Conservation (phyloP, 176 grass and related monocot genomes). For the Melocanna baccifera region DNA sequence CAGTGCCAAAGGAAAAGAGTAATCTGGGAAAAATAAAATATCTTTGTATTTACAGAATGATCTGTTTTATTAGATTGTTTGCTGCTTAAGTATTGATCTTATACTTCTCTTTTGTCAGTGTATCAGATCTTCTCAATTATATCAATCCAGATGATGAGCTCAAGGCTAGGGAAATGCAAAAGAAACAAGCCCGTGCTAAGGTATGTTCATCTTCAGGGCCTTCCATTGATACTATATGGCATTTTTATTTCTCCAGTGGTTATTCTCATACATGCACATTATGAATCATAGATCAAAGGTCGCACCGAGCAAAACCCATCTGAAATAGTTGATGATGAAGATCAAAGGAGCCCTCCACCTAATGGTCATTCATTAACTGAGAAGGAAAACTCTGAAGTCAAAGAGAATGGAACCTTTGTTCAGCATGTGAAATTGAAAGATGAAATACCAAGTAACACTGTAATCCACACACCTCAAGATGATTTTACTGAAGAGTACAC, state of each 20-base stretch:
- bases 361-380: constrained; percentile 41
- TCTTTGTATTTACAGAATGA: constrained; percentile 5
- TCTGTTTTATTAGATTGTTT: constrained; percentile 6
- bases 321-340: constrained; percentile 66
- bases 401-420: constrained; percentile 55
- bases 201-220: constrained; percentile 37
- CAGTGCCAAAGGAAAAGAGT: neutral
- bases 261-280: constrained; percentile 31
- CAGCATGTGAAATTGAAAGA: constrained; percentile 58
- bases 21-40: neutral
- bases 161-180: constrained; percentile 91
- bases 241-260: constrained; percentile 30
- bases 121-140: constrained; percentile 98
- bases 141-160: constrained; percentile 95
- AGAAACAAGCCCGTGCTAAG: constrained; percentile 95
- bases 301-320: constrained; percentile 59
- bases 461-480: constrained; percentile 46
- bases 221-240: neutral
- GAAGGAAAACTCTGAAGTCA: constrained; percentile 56
- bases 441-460: constrained; percentile 44
- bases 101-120: constrained; percentile 50
- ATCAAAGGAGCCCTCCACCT: constrained; percentile 48
- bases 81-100: constrained; percentile 34
- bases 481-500: constrained; percentile 58
- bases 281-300: constrained; percentile 71